These are phyloP conservation scores for Tephrocybe sp. DNA, from an alignment of 768 basidiomycete species.

Conservation along the genomic window DNA sequence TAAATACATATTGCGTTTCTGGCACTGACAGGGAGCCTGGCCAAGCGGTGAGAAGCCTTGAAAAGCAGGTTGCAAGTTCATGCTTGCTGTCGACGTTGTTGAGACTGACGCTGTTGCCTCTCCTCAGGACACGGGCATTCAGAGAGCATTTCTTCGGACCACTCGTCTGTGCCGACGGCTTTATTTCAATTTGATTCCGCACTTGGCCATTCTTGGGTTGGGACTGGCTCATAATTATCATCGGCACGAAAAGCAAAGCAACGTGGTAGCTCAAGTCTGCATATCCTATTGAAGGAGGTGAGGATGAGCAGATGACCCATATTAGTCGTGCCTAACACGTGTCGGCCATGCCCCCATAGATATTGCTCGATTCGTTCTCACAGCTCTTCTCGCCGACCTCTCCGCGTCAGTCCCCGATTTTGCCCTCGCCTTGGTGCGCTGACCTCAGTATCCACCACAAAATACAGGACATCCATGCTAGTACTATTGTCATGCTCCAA, in stretches of 20 bases:
- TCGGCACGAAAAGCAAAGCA: slow-evolving; percentile 11
- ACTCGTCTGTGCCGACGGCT: neutral
- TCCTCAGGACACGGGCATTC: neutral
- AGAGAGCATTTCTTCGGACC: slow-evolving; percentile 6
- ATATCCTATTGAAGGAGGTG: slow-evolving; percentile 31
- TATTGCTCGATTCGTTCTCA: slow-evolving; percentile 41
- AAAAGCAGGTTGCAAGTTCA: neutral
- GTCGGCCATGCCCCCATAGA: slow-evolving; percentile 32
- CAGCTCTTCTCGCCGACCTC: slow-evolving; percentile 29
- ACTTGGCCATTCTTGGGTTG: slow-evolving; percentile 9
- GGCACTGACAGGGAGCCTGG: too few relatives aligned
- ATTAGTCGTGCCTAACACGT: slow-evolving; percentile 47
- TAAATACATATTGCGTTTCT: too few relatives aligned
- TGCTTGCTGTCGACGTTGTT: too few relatives aligned
- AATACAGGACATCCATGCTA: slow-evolving; percentile 10
- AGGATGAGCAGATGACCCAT: slow-evolving; percentile 19
- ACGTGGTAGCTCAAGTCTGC: slow-evolving; percentile 22
- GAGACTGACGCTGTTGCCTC: neutral
- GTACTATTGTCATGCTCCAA: slow-evolving; percentile 16
- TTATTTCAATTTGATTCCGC: slow-evolving; percentile 7
- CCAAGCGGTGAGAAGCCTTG: too few relatives aligned
- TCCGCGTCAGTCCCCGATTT: slow-evolving; percentile 25
- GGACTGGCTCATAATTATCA: slow-evolving; percentile 11
- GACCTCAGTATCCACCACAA: slow-evolving; percentile 1
- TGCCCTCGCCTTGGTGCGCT: neutral